Percentiles rank a stretch among this genome's conserved stretches.
phyloP scores from a whole-genome alignment of 768 basidiomycete genomes.

The Termitomyces sp. region DNA sequence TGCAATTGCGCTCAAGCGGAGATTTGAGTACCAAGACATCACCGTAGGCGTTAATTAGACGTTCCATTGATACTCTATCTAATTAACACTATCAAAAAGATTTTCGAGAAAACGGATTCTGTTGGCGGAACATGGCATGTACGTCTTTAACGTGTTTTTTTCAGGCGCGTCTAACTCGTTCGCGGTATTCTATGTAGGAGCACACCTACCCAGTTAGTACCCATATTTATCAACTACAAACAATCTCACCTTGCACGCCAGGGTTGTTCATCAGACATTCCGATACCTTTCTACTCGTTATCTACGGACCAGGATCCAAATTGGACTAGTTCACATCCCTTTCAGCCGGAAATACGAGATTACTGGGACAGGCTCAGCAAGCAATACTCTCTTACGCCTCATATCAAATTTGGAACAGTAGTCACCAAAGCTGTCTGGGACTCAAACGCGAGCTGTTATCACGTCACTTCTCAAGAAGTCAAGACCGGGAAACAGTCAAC shows the following conservation, averaged over 20 bases:
- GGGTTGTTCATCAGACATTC: conserved; percentile 37
- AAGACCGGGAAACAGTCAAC: conserved; percentile 21
- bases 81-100: conserved; percentile 20
- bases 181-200: conserved; percentile 18
- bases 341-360: conserved; percentile 33
- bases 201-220: conserved; percentile 27
- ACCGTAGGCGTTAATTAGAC: conserved; percentile 21
- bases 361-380: conserved; percentile 30
- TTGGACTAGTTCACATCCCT: conserved; percentile 33
- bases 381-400: conserved; percentile 35
- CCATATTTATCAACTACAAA: not conserved
- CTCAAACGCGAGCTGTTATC: conserved; percentile 25
- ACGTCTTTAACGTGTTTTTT: conserved; percentile 13
- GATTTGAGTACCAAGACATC: conserved; percentile 32
- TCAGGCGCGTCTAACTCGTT: not conserved
- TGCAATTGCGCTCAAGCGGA: conserved; percentile 35
- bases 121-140: conserved; percentile 52
- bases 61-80: not conserved
- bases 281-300: conserved; percentile 31
- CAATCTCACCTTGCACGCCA: conserved; percentile 5
- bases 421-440: conserved; percentile 45
- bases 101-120: conserved; percentile 37
- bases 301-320: conserved; percentile 34
- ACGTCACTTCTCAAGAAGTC: conserved; percentile 27
- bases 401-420: conserved; percentile 35